These are phyloP conservation scores for Pythium biforme DNA, from an alignment of 352 stramenopile genomes.

Conservation along the genomic window DNA sequence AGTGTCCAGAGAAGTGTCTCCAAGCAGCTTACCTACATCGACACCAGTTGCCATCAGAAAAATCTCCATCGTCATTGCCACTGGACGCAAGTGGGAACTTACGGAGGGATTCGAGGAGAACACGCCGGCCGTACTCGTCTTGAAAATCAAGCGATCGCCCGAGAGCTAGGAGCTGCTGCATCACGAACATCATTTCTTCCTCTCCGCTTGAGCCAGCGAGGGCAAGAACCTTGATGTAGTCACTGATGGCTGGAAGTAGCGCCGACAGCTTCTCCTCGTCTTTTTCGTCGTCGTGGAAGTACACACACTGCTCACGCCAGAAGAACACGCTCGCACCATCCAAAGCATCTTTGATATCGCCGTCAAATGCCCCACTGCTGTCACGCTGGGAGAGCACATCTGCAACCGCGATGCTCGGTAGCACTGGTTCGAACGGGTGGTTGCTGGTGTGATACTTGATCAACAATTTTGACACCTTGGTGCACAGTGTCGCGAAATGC, in stretches of 20 bases:
- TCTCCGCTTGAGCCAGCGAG: conserved; percentile 39
- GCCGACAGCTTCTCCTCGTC: conserved; percentile 49
- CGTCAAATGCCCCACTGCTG: conserved; percentile 29
- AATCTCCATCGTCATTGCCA: background rate
- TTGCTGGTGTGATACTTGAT: conserved; percentile 34
- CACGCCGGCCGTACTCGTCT: conserved; percentile 75
- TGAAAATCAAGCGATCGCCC: conserved; percentile 73
- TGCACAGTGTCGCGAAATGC: conserved; percentile 49
- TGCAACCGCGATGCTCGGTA: conserved; percentile 8
- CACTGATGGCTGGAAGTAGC: conserved; percentile 60
- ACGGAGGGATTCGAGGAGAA: conserved; percentile 67
- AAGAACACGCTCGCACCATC: conserved; percentile 63
- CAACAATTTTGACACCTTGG: conserved; percentile 48
- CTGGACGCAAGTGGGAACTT: conserved; percentile 15
- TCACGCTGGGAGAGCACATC: conserved; percentile 18
- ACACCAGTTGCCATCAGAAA: background rate
- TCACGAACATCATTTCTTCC: conserved; percentile 59
- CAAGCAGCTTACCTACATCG: conserved; percentile 52
- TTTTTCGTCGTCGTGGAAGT: conserved; percentile 63
- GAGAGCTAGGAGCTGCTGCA: conserved; percentile 62
- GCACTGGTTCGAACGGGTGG: conserved; percentile 14
- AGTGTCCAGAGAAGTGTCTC: conserved; percentile 53
- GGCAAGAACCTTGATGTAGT: conserved; percentile 69
- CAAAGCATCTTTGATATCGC: conserved; percentile 16
- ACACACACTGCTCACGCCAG: conserved; percentile 78